Base-by-base conservation (phyloP, 73 alveolate species). In the Urostyla sp. region DNA sequence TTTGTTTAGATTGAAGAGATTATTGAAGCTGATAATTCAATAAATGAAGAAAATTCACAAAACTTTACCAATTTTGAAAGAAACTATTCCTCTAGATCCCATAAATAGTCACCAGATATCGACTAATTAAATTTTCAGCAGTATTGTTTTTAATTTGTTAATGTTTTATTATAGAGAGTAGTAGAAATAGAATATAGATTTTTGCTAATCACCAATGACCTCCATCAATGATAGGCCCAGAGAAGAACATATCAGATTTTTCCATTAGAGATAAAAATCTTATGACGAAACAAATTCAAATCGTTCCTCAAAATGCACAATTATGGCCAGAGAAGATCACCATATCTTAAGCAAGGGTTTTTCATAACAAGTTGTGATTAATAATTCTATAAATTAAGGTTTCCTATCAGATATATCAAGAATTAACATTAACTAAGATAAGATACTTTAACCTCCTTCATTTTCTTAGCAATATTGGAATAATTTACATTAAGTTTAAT, bases 1-100 rank as follows among this genome's bases (percentile, higher is more conserved):
- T 5, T 21, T 63, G 4, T 28, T 21, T 43, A 63, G 79, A 63
- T 63, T 3, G 61, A 57, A 20, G 79, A 63, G 35, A 43, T 63
- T 3, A 63, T 63, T 18, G 79, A 63, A 43, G 28, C 36, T 16
- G 79, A 63, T 8, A 60, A 63, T 20, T 28, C 53, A 38, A 28
- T 4, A 10, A 34, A 63, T 34, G 79, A 63, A 4, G 79, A 63
- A 16, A 8, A 63, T 11, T 40, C 51, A 40, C 51, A 40, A 40
- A 15, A 40, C 37, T 7, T 38, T 43, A n/a, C 60, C 13, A 0
- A 23, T 20, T 24, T 26, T 16, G 30, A 24, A 16, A 16, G 7
- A 21, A 55, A 55, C 11, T 5, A 23, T 27, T 7, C 10, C 24
- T 13, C 37, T 23, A 6, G 31, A 28, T 27, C 72, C 72, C n/a